These are phyloP conservation scores for Lipomyces chichibuensis DNA, from an alignment of 805 yeast species.

Conservation along the genomic window DNA sequence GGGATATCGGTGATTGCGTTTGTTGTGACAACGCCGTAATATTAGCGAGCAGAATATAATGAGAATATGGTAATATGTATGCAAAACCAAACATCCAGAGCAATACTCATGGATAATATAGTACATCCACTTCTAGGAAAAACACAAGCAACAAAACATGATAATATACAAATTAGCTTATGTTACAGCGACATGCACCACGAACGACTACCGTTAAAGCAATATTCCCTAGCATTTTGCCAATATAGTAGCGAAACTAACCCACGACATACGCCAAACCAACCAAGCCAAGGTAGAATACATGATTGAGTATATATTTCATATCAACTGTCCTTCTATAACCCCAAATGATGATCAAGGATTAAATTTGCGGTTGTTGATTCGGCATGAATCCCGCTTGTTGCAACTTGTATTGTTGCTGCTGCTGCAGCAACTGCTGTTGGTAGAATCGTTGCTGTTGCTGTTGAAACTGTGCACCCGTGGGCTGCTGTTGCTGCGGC, in stretches of 20 bases:
- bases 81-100: background rate
- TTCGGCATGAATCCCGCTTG: slow-evolving; percentile 8
- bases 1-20: background rate
- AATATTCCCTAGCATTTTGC: background rate
- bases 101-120: background rate
- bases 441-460: slow-evolving; percentile 27
- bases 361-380: slow-evolving; percentile 6
- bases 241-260: background rate
- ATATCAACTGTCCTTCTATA: background rate
- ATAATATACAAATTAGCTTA: background rate
- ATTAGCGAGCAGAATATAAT: background rate
- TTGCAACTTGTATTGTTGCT: slow-evolving; percentile 22
- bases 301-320: background rate
- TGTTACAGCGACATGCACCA: background rate
- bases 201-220: background rate
- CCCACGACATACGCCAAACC: background rate
- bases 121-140: background rate
- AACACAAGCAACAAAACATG: background rate
- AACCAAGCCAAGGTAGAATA: slow-evolving; percentile 1
- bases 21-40: background rate
- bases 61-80: background rate
- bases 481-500: slow-evolving; percentile 22
- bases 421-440: slow-evolving; percentile 11
- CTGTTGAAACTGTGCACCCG: slow-evolving; percentile 1
- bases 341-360: background rate